These are phyloP conservation scores for Sugiyamaella americana DNA, from an alignment of 805 yeast genomes.

Conservation along the genomic window DNA sequence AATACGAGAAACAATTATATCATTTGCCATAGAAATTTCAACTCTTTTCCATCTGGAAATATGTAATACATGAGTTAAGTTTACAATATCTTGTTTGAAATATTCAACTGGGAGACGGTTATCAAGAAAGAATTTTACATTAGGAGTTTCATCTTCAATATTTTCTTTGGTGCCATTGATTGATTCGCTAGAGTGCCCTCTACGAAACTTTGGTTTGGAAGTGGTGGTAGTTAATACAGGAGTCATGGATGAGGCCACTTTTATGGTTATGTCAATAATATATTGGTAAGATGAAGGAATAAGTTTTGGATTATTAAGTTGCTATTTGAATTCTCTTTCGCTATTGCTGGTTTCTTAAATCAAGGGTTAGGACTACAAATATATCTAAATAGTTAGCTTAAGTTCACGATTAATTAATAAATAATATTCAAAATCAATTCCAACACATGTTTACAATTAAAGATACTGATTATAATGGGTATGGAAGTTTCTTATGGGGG, in stretches of 20 bases:
- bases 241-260: not conserved
- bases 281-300: not conserved
- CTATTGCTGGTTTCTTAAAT: not conserved
- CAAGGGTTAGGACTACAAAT: not conserved
- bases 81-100: conserved; percentile 72
- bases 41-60: conserved; percentile 77
- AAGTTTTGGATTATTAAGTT: too few relatives aligned
- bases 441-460: too few relatives aligned
- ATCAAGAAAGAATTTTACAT: conserved; percentile 57
- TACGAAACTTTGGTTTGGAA: conserved; percentile 5
- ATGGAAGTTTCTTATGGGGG: too few relatives aligned
- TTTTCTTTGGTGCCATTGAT: not conserved
- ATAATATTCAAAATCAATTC: too few relatives aligned
- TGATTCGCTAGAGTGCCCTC: conserved; percentile 3
- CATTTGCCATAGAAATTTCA: conserved; percentile 32
- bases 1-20: conserved; percentile 56
- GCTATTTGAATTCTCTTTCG: too few relatives aligned
- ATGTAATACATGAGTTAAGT: conserved; percentile 53
- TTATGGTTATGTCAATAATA: not conserved
- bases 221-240: not conserved
- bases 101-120: conserved; percentile 76
- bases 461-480: too few relatives aligned
- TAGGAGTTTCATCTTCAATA: conserved; percentile 12
- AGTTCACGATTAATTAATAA: not conserved
- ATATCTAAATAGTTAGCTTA: not conserved